Evolutionary conservation across 352 stramenopile species (phyloP), one percentile per base, ranked within the genome.

Genomic region (Pythium biforme): DNA sequence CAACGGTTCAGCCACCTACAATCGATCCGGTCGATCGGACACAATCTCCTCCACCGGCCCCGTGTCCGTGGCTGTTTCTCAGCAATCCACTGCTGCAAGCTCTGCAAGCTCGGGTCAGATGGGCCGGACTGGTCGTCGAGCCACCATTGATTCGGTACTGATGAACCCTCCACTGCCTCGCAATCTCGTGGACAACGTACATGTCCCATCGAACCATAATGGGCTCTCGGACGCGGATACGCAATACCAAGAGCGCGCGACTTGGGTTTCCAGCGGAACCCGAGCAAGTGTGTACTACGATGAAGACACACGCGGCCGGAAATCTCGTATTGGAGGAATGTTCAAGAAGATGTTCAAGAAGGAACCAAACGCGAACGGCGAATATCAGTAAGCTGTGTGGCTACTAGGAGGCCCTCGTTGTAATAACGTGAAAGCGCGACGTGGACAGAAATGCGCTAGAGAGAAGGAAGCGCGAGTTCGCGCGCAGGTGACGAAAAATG

Each of bases 341-440:
- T 90, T 94, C 72, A 94, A 94, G 73, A 94, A 94, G 63, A 94
- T 94, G 82, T 94, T 94, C 78, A 94, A 92, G 76, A 92, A 92
- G 68, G 81, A 92, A 29, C 39, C 47, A 22, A 50, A 65, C 9
- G 22, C 19, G n/a, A 59, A 49, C 15, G 62, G 49, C 20, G 50
- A 60, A 49, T 45, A 52, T 20, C 51, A 56, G 23, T 50, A 48
- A 55, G 27, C 3, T 39, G 19, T 47, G 34, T 6, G 26, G 39
- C 20, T 65, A 19, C 23, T 52, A 40, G 31, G 48, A 45, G 40
- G 7, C 19, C n/a, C 40, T 17, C 6, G 48, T 34, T 39, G 10
- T n/a, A 19, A 43, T n/a, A n/a, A n/a, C n/a, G 8, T 51, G 25
- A 17, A 22, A 23, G n/a, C 4, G 2, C 48, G 20, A 37, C 12